These are phyloP conservation scores for Bathelium albidoporum DNA, from an alignment of 495 filamentous ascomycete species.

Conservation along the genomic window DNA sequence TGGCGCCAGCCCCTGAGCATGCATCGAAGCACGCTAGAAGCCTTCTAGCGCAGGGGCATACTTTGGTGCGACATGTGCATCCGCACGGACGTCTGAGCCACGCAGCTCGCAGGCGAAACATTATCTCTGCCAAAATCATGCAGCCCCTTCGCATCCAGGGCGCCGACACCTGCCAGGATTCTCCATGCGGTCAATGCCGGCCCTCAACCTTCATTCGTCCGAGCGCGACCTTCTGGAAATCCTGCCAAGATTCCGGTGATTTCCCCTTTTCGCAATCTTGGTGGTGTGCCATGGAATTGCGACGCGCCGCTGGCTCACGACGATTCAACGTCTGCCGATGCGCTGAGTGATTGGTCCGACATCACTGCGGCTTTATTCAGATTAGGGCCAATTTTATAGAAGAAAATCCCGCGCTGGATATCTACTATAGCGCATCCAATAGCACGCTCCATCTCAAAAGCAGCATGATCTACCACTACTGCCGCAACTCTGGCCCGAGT, in stretches of 20 bases:
- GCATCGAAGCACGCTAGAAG: slow-evolving; percentile 5
- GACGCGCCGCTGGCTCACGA: background rate
- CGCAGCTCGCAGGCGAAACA: background rate
- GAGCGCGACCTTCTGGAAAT: slow-evolving; percentile 1
- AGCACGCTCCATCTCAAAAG: background rate
- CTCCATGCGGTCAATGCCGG: slow-evolving; percentile 3
- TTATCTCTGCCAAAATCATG: background rate
- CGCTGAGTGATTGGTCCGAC: background rate
- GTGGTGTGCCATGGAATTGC: background rate
- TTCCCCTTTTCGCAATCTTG: slow-evolving; percentile 3
- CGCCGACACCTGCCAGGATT: background rate
- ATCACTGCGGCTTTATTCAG: background rate
- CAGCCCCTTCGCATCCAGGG: background rate
- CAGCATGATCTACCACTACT: background rate
- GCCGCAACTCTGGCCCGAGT: background rate
- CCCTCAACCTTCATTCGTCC: slow-evolving; percentile 4
- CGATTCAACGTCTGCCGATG: no score
- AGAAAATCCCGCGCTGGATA: background rate
- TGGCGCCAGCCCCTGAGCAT: background rate
- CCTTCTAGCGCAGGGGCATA: slow-evolving; percentile 1
- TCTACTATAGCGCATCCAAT: background rate
- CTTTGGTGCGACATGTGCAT: slow-evolving; percentile 1
- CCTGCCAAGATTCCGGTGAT: slow-evolving; percentile 1
- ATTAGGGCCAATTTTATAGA: background rate
- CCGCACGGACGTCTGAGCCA: slow-evolving; percentile 4